phyloP scores from a whole-genome alignment of 1,139 yeast genomes.

The Pneumocystis jirovecii region DNA sequence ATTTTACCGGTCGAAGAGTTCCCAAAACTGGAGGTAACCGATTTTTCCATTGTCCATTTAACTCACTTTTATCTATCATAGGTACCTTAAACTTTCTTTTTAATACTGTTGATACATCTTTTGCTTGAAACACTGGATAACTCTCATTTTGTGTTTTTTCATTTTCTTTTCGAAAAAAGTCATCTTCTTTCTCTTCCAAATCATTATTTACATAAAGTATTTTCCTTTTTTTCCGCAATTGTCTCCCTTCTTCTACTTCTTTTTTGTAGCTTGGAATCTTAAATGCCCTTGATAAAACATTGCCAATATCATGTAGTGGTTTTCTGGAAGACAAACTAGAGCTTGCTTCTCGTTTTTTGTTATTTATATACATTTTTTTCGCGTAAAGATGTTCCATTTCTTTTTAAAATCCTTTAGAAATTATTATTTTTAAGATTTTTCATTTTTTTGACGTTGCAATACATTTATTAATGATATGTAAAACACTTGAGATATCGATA shows the following conservation, averaged over 20 bases:
- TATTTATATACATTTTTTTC: not conserved
- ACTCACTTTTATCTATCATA: conserved; percentile 21
- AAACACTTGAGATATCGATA: no score
- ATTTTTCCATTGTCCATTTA: conserved; percentile 12
- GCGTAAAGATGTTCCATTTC: not conserved
- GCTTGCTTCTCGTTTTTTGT: not conserved
- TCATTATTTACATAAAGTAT: conserved; percentile 12
- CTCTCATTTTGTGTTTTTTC: conserved; percentile 2
- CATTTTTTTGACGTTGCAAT: not conserved
- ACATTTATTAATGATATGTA: no score
- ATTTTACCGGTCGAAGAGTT: conserved; percentile 48
- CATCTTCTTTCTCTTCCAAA: not conserved
- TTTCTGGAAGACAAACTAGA: not conserved
- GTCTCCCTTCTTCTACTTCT: conserved; percentile 4
- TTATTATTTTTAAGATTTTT: no score
- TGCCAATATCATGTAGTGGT: not conserved
- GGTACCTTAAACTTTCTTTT: conserved; percentile 28
- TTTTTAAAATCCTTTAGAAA: no score
- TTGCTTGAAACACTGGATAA: conserved; percentile 1
- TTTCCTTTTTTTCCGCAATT: conserved; percentile 13
- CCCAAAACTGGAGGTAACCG: conserved; percentile 60
- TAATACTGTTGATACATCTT: conserved; percentile 10
- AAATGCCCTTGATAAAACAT: not conserved
- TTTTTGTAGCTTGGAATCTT: not conserved
- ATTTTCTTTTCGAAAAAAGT: conserved; percentile 1